A percentile compares a stretch with the other conserved stretches of the same genome.
These are phyloP conservation scores for Auricularia cornea DNA, from an alignment of 768 basidiomycete genomes.

Conservation along the genomic window DNA sequence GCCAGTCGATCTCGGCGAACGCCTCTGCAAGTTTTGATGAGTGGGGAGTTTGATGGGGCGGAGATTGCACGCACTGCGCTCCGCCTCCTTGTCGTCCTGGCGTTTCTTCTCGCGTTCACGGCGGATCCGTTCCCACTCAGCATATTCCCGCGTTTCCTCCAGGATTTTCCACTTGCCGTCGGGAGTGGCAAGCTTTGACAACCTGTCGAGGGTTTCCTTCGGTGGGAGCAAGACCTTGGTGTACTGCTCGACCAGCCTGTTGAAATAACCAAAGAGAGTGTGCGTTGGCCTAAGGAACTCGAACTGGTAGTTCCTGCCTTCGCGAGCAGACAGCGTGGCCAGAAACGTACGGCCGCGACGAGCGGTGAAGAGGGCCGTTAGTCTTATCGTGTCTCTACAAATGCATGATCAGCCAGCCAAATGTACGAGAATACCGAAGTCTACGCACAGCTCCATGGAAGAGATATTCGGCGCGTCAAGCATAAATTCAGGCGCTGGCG, in stretches of 20 bases:
- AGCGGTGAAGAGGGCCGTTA: constrained; percentile 94
- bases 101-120: constrained; percentile 78
- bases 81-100: constrained; percentile 87
- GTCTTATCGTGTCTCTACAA: constrained; percentile 83
- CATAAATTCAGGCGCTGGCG: constrained; percentile 73
- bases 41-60: neutral
- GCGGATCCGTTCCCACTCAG: constrained; percentile 82
- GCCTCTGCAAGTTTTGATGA: constrained; percentile 44
- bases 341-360: constrained; percentile 84
- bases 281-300: constrained; percentile 95
- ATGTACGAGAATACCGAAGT: neutral
- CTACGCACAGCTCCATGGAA: constrained; percentile 80
- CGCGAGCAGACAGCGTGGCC: constrained; percentile 70
- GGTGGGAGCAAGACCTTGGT: constrained; percentile 80
- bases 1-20: constrained; percentile 98
- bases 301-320: constrained; percentile 95
- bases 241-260: constrained; percentile 95
- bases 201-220: constrained; percentile 58
- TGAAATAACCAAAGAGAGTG: constrained; percentile 94
- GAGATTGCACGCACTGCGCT: constrained; percentile 66
- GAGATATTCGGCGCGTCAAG: constrained; percentile 83
- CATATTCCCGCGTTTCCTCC: constrained; percentile 65
- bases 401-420: neutral
- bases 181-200: constrained; percentile 57
- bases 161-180: constrained; percentile 71